phyloP scores from a whole-genome alignment of 371 early-diverging fungal species.

The Rhizomucor pusillus region DNA sequence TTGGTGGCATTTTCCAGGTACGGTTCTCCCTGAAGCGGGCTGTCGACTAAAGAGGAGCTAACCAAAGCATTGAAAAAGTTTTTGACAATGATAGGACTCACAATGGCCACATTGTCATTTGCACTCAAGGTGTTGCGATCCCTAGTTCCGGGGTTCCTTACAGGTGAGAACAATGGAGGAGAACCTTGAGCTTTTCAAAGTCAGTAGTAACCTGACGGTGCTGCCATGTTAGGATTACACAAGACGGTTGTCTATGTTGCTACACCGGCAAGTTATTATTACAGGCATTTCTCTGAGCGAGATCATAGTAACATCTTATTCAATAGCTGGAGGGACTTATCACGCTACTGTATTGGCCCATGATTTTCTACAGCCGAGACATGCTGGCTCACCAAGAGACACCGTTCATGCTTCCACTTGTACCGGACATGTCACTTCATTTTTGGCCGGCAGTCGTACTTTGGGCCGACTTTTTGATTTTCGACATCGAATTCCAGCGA shows the following conservation, averaged over 20 bases:
- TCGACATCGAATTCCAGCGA: slow-evolving; percentile 18
- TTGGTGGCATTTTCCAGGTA: slow-evolving; percentile 18
- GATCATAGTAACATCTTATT: not conserved
- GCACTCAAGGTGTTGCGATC: slow-evolving; percentile 16
- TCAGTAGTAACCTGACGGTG: no score
- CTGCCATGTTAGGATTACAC: slow-evolving; percentile 8
- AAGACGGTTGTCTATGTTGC: slow-evolving; percentile 12
- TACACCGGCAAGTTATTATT: slow-evolving; percentile 11
- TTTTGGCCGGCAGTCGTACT: slow-evolving; percentile 25
- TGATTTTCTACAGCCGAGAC: slow-evolving; percentile 15
- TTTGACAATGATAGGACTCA: slow-evolving; percentile 23
- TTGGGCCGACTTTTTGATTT: slow-evolving; percentile 25
- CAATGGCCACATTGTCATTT: slow-evolving; percentile 17
- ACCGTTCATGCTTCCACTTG: slow-evolving; percentile 16
- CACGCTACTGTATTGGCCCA: slow-evolving; percentile 24
- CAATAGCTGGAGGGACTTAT: slow-evolving; percentile 28
- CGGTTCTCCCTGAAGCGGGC: no score
- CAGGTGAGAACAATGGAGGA: slow-evolving; percentile 6
- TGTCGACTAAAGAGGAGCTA: no score
- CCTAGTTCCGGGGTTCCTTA: slow-evolving; percentile 12
- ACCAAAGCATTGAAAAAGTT: no score
- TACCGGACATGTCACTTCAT: slow-evolving; percentile 22
- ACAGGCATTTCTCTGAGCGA: not conserved
- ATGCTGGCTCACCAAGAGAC: slow-evolving; percentile 15
- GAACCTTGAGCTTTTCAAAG: no score